Conservation (phyloP, 2,329 filamentous ascomycete species). For the Cercospora berteroae region DNA sequence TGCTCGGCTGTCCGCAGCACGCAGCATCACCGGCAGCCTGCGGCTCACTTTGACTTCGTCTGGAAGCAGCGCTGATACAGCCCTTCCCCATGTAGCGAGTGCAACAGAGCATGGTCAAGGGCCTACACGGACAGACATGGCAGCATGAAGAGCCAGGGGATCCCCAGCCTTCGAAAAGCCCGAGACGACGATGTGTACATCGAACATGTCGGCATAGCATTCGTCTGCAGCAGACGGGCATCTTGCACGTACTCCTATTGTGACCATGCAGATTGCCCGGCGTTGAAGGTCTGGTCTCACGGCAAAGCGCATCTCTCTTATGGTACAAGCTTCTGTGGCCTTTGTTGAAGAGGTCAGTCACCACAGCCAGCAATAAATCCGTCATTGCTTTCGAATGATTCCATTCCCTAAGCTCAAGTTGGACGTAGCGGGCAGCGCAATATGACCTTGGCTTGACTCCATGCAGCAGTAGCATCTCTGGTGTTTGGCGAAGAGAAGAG, state of each 20-base stretch:
- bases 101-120: neutral
- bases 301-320: no score
- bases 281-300: no score
- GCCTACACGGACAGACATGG: neutral
- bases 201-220: neutral
- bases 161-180: neutral
- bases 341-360: neutral
- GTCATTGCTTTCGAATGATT: neutral
- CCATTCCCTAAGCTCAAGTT: neutral
- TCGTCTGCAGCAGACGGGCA: neutral
- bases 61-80: neutral
- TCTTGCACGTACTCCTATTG: neutral
- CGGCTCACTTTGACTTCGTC: slow-evolving; percentile 5
- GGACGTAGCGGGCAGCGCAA: neutral
- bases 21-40: neutral
- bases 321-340: neutral
- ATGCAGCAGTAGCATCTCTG: neutral
- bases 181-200: neutral
- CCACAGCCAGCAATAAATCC: neutral
- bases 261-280: no score
- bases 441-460: neutral
- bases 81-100: neutral
- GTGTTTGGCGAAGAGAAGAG: neutral
- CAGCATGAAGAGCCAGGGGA: neutral
- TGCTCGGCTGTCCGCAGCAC: neutral